Percentiles rank a stretch among this genome's conserved stretches.
phyloP scores from a whole-genome alignment of 441 rosid genomes.

The Syzygium syzygioides region DNA sequence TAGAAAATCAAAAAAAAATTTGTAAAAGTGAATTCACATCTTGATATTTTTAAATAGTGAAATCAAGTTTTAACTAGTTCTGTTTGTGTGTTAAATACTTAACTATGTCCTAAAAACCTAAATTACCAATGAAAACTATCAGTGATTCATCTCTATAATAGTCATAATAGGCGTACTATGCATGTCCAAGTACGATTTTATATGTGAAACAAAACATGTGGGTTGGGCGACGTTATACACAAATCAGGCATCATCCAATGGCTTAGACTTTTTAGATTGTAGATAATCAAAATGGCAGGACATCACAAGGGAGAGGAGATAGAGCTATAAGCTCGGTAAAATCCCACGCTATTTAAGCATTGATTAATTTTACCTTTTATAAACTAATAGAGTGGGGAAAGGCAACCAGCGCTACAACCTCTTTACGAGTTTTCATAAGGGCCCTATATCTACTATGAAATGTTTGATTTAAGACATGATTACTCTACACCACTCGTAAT shows the following conservation, averaged over 20 bases:
- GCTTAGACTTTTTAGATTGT: neutral
- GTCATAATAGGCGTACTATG: neutral
- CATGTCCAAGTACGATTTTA: neutral
- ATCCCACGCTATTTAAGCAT: no score
- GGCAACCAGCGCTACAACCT: neutral
- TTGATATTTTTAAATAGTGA: neutral
- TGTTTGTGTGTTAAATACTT: neutral
- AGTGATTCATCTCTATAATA: neutral
- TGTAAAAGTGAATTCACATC: rapidly evolving
- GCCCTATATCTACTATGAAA: no score
- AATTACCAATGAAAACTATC: neutral
- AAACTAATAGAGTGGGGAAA: no score
- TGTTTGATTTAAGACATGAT: no score
- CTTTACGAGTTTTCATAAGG: neutral
- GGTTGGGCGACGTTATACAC: neutral
- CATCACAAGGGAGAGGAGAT: no score
- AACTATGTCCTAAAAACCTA: neutral
- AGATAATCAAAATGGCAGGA: no score
- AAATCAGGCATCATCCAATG: neutral
- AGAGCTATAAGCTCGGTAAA: no score
- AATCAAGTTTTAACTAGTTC: no score
- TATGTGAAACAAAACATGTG: neutral
- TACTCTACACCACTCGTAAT: neutral
- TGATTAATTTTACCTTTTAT: no score
- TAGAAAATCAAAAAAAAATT: no score